These are phyloP conservation scores for Monilinia aucupariae DNA, from an alignment of 2,329 filamentous ascomycete genomes.

Conservation along the genomic window DNA sequence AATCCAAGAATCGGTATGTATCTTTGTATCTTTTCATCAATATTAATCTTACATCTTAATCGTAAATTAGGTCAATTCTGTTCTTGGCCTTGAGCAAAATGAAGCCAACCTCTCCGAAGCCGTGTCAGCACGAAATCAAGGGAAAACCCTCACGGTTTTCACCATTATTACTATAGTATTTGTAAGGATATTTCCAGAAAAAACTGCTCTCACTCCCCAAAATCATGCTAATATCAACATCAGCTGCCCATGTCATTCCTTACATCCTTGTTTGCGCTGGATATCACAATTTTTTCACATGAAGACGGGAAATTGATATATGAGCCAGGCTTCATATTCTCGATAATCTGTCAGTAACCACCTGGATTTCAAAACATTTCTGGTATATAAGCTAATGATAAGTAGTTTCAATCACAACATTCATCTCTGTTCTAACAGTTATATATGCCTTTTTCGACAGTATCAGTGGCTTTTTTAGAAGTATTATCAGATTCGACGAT, in stretches of 20 bases:
- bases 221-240: background rate
- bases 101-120: conserved; percentile 2
- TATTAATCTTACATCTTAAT: background rate
- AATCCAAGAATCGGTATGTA: background rate
- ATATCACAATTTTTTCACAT: background rate
- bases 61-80: background rate
- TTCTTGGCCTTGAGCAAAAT: background rate
- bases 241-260: background rate
- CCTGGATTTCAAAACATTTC: background rate
- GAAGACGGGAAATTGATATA: background rate
- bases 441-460: background rate
- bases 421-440: background rate
- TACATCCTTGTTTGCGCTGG: background rate
- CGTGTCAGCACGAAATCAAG: background rate
- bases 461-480: background rate
- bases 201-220: background rate
- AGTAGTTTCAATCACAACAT: background rate
- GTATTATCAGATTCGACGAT: background rate
- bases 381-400: background rate
- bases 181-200: background rate
- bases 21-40: no score
- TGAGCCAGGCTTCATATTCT: background rate
- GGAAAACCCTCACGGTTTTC: background rate
- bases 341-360: background rate
- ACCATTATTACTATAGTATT: background rate